phyloP scores from a whole-genome alignment of 495 filamentous ascomycete species.

The Neurospora sp. region DNA sequence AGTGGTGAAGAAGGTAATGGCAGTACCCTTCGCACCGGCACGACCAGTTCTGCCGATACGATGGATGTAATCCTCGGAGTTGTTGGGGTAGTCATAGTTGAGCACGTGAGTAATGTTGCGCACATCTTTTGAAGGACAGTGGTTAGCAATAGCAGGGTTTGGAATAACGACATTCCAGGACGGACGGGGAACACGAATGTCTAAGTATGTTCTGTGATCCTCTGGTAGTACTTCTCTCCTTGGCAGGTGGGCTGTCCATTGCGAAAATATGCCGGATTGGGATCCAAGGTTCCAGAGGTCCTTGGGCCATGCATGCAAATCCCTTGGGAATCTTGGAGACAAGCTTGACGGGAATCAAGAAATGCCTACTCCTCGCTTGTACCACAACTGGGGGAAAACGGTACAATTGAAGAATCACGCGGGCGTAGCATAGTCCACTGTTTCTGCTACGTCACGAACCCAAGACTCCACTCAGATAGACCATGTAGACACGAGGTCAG shows the following conservation, averaged over 20 bases:
- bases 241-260: conserved; percentile 45
- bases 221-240: conserved; percentile 50
- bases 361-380: conserved; percentile 65
- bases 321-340: conserved; percentile 43
- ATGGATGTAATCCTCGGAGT: conserved; percentile 99
- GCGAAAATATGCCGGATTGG: conserved; percentile 44
- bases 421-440: conserved; percentile 49
- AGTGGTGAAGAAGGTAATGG: conserved; percentile 96
- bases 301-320: conserved; percentile 28
- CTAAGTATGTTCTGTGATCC: conserved; percentile 59
- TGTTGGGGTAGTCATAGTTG: conserved; percentile 99
- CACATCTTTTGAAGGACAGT: conserved; percentile 73
- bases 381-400: conserved; percentile 37
- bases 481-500: conserved; percentile 75
- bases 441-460: conserved; percentile 63
- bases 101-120: conserved; percentile 99
- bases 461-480: conserved; percentile 72
- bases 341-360: conserved; percentile 54
- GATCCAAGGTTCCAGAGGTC: conserved; percentile 55
- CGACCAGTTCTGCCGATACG: conserved; percentile 96
- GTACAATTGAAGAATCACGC: conserved; percentile 64
- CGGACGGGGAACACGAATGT: conserved; percentile 32
- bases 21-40: conserved; percentile 85
- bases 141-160: conserved; percentile 65
- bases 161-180: conserved; percentile 49